Base-by-base conservation (phyloP, 176 grass and related monocot genomes). In the Alloteropsis semialata region DNA sequence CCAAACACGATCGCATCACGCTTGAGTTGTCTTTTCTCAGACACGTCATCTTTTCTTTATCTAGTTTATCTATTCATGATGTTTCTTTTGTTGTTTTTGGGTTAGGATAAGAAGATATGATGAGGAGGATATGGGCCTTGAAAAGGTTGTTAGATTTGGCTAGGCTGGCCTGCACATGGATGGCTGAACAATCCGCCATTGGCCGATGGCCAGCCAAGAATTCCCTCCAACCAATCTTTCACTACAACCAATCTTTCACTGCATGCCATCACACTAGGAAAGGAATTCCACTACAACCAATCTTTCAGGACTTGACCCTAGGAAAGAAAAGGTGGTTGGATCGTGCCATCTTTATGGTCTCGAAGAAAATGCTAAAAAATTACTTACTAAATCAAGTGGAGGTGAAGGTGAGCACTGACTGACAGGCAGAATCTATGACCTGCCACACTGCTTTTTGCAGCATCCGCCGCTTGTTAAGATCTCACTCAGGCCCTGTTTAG, bases 161-260 rank as follows among this genome's bases (percentile, higher is more conserved):
- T 88, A 73, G 73, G 66, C 28, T 88, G 81, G 74, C 58, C 19
- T 49, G 68, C 81, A 84, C 81, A 84, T 79, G 80, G 65, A 84
- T 79, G 80, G 65, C 4, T 60, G 48, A 66, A 65, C 14, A 29
- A 14, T 45, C 22, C 8, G 7, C 36, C 68, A 56, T 58, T 86
- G 68, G 84, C 6, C 70, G 6, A 22, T 50, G 12, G 6, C 14
- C 69, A 48, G 0, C 69, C 16, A 25, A 7, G 53, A 70, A 77
- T 69, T 50, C 61, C 78, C 39, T 22, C 17, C 17, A 65, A 33
- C 51, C 11, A 49, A 22, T 24, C 22, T 56, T 28, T 12, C 27
- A 15, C 25, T 28, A 6, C 58, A 16, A 6, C 27, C 6, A 46
- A 46, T 46, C 27, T 59, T 28, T 59, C n/a, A 27, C n/a, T 45